Evolutionary conservation across 1,139 yeast species (phyloP), one percentile per base, ranked within the genome.

Genomic region (Yamadazyma sp.): DNA sequence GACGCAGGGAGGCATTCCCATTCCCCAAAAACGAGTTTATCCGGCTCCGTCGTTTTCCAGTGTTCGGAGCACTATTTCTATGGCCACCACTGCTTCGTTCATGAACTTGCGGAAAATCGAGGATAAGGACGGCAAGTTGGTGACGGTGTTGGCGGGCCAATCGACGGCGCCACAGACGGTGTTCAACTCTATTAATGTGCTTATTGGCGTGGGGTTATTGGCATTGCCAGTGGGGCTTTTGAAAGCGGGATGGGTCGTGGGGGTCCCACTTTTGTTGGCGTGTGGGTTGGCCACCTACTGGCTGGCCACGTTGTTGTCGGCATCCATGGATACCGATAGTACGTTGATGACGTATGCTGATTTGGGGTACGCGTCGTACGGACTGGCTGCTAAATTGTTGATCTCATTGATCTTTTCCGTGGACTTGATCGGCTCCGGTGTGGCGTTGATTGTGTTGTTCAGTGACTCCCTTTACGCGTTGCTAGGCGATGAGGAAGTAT

Each of bases 341-440:
- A 80, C 90, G 0, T 68, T 90, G 46, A 82, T 82, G 75, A 86
- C 96, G 0, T 90, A 89, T 58, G 95, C 95, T 5, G 97, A 89
- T 59, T 68, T 86, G 49, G 94, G 90, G 6, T 82, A 76, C 51
- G 89, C 86, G 4, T 82, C 92, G 1, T 85, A 81, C 57, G 77
- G 77, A 0, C 57, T 73, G 1, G 47, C 52, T 4, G 76, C 76
- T 6, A 71, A 70, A 46, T 53, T 70, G 31, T 42, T 69, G 22
- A 71, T 72, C 31, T 66, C 73, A 2, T 41, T 70, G 32, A 46
- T 71, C 10, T 72, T 72, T 46, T 65, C 73, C 16, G 46, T 69
- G 21, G 83, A 78, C 50, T 61, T 78, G 37, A 42, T 77, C 23
- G 83, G 82, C 1, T 79, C 78, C 31, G 82, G 82, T 0, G 81